Conservation (phyloP, 2,329 filamentous ascomycete genomes). For the Colletotrichum cuscutae region DNA sequence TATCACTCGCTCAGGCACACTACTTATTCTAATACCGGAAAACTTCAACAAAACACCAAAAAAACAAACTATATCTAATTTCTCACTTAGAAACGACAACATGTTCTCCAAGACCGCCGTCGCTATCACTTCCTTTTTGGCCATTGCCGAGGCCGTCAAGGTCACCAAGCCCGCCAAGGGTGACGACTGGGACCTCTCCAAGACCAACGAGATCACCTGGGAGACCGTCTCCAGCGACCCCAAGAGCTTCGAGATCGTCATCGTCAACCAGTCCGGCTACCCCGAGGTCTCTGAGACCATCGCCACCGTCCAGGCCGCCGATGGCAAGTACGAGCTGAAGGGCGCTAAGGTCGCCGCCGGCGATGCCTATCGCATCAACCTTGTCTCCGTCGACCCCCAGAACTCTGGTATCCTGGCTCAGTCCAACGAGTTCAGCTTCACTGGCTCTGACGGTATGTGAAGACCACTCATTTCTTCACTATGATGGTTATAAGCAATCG, state of each 20-base stretch:
- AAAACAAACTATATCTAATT: conserved; percentile 1
- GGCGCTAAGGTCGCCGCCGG: conserved; percentile 8
- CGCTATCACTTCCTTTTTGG: conserved; percentile 28
- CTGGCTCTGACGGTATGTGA: conserved; percentile 15
- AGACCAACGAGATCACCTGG: conserved; percentile 33
- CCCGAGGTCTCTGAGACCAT: conserved; percentile 5
- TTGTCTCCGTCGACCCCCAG: conserved; percentile 24
- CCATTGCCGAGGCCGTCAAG: conserved; percentile 26
- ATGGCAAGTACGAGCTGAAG: conserved; percentile 34
- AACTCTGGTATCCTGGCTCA: conserved; percentile 32
- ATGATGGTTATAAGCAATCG: neutral
- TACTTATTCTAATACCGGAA: conserved; percentile 25
- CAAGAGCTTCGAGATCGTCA: conserved; percentile 25
- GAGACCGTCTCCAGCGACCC: conserved; percentile 26
- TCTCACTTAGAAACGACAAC: conserved; percentile 6
- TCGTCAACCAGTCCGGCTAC: conserved; percentile 25
- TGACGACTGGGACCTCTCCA: conserved; percentile 29
- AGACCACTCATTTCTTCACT: neutral
- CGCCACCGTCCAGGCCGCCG: conserved; percentile 28
- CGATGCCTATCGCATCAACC: conserved; percentile 27
- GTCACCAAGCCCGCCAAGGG: conserved; percentile 30
- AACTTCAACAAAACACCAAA: neutral
- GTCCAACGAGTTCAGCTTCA: conserved; percentile 26
- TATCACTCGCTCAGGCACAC: conserved; percentile 30
- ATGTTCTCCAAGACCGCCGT: conserved; percentile 32